These are phyloP conservation scores for Astragalus glycyphyllos DNA, from an alignment of 306 rosid genomes.

Conservation along the genomic window DNA sequence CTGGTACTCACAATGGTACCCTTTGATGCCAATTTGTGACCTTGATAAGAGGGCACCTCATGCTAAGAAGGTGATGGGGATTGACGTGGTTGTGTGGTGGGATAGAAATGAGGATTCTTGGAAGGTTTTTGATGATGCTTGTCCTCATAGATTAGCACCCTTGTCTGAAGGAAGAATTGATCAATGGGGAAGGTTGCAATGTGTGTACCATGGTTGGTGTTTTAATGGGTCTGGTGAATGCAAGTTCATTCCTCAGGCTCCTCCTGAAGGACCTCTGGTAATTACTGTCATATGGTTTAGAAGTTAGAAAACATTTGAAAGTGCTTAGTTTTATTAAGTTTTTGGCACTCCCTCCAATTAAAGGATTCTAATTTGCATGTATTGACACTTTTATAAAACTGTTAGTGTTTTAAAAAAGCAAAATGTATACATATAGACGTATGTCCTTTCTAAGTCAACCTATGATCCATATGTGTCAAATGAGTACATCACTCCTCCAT, in stretches of 20 bases:
- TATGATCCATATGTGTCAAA: too few species aligned
- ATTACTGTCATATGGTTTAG: background rate
- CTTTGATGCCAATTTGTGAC: constrained; percentile 85
- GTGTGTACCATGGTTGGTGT: constrained; percentile 98
- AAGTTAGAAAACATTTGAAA: constrained; percentile 11
- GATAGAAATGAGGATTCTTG: constrained; percentile 79
- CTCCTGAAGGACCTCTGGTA: constrained; percentile 86
- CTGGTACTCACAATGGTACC: constrained; percentile 92
- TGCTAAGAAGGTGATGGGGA: constrained; percentile 76
- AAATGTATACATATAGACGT: too few species aligned
- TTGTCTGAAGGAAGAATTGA: constrained; percentile 95
- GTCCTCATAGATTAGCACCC: constrained; percentile 96
- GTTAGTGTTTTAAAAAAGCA: too few species aligned
- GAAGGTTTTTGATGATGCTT: constrained; percentile 86
- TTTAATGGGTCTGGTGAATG: constrained; percentile 88
- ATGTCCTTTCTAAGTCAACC: too few species aligned
- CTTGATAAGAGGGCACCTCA: constrained; percentile 82
- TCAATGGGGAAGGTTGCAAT: constrained; percentile 91
- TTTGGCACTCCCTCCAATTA: background rate
- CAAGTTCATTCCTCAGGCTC: constrained; percentile 89
- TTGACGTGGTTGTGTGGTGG: constrained; percentile 98
- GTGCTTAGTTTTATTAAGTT: background rate
- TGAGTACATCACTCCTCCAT: too few species aligned
- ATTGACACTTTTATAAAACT: too few species aligned
- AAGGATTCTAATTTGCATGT: background rate